Base-by-base conservation (phyloP, 169 alveolate species). In the Plasmodium gallinaceum region DNA sequence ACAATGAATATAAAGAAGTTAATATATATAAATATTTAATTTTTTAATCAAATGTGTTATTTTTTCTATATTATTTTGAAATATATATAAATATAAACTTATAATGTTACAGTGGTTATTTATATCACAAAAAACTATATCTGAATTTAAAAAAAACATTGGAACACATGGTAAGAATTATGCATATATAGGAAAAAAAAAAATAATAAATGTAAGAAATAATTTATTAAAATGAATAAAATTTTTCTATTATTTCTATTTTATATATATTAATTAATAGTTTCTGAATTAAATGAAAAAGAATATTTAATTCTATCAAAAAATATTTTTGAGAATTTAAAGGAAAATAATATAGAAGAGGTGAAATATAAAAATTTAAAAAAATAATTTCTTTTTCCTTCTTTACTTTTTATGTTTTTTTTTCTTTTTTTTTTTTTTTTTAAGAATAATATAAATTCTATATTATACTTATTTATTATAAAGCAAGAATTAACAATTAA, bases 1-100 rank as follows among this genome's bases (percentile, higher is more conserved):
- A 78, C 22, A 65, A 78, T 46, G 89, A 78, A 43, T 78, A 78
- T 51, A 78, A 78, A 42, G 89, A 78, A 76, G 89, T 78, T 51
- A 24, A 9, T 46, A 65, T 12, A 62, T 42, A 39, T 48, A 14
- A 16, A 20, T 45, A 69, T 10, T 5, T 12, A 26, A n/a, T 18
- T 70, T 46, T 10, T 22, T 70, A 70, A 20, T 10, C 10, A 68
- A n/a, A 7, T 18, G 18, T 18, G 3, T 61, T 61, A 18, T 61
- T 39, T 16, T 68, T 2, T 16, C 24, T 39, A 26, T 18, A 12
- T 18, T 43, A 7, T 24, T 68, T 39, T 61, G 6, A 20, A 61
- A 7, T 60, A 24, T 37, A 61, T 32, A 57, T 73, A 43, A 61
- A 7, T 60, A 24, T 37, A 61, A n/a, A 57, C 52, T 20, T 43